These are phyloP conservation scores for Kwoniella dejecticola DNA, from an alignment of 768 basidiomycete genomes.

Conservation along the genomic window DNA sequence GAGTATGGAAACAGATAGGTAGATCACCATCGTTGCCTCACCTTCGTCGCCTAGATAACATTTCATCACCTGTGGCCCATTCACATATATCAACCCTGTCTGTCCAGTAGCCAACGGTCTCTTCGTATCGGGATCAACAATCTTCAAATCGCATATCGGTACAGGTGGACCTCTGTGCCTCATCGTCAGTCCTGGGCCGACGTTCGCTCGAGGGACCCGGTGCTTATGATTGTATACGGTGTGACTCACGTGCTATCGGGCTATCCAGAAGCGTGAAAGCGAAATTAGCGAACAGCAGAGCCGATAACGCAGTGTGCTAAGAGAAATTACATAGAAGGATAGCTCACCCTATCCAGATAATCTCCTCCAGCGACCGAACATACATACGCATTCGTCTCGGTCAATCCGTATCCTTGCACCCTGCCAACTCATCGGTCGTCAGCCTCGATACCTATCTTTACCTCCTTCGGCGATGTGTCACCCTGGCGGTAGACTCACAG, in stretches of 20 bases:
- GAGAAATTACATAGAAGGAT: too few species aligned
- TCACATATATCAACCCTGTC: constrained; percentile 37
- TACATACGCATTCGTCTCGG: constrained; percentile 52
- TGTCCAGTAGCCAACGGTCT: constrained; percentile 29
- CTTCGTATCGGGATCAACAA: constrained; percentile 39
- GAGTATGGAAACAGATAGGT: too few species aligned
- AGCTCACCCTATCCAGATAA: constrained; percentile 40
- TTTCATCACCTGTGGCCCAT: constrained; percentile 53
- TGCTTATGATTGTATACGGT: too few species aligned
- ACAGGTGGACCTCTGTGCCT: constrained; percentile 46
- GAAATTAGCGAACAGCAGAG: too few species aligned
- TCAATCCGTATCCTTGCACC: constrained; percentile 51
- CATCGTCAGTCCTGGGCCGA: not conserved
- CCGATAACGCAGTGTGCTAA: too few species aligned
- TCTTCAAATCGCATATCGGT: constrained; percentile 39
- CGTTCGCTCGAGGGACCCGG: not conserved
- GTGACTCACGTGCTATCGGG: constrained; percentile 51
- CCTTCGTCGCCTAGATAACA: constrained; percentile 42
- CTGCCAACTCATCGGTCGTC: constrained; percentile 13
- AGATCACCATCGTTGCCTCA: constrained; percentile 1
- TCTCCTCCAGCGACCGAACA: constrained; percentile 46
- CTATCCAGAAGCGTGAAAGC: constrained; percentile 11
- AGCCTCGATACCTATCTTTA: not conserved
- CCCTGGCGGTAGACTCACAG: constrained; percentile 34
- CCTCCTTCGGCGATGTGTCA: too few species aligned